These are phyloP conservation scores for Alternaria atra DNA, from an alignment of 2,329 filamentous ascomycete genomes.

Conservation along the genomic window DNA sequence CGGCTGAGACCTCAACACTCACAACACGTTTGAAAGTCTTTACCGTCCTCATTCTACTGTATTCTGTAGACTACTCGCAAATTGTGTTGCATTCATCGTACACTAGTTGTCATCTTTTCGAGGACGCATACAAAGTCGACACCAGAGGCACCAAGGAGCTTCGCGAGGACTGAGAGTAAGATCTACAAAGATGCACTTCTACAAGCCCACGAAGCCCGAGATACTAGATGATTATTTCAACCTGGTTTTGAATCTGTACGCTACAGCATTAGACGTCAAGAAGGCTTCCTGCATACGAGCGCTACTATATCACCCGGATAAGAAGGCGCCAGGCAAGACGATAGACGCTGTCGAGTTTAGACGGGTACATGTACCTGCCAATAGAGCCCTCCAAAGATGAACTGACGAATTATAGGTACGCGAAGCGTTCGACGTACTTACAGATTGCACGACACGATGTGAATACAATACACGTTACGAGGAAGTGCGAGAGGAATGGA, in stretches of 20 bases:
- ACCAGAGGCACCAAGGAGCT: background rate
- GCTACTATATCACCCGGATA: background rate
- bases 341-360: background rate
- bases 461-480: background rate
- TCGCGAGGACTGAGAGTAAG: background rate
- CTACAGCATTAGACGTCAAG: background rate
- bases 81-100: background rate
- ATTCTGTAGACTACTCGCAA: background rate
- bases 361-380: background rate
- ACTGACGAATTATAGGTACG: background rate
- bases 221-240: background rate
- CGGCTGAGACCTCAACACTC: no score
- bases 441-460: background rate
- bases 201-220: background rate
- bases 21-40: no score
- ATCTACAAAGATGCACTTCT: background rate
- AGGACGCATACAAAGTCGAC: background rate
- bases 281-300: background rate
- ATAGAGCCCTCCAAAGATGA: background rate
- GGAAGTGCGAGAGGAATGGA: background rate
- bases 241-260: background rate
- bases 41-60: background rate
- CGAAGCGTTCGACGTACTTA: background rate
- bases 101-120: background rate
- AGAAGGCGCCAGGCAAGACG: background rate